These are phyloP conservation scores for Penicillium sp. DNA, from an alignment of 2,329 filamentous ascomycete genomes.

Conservation along the genomic window DNA sequence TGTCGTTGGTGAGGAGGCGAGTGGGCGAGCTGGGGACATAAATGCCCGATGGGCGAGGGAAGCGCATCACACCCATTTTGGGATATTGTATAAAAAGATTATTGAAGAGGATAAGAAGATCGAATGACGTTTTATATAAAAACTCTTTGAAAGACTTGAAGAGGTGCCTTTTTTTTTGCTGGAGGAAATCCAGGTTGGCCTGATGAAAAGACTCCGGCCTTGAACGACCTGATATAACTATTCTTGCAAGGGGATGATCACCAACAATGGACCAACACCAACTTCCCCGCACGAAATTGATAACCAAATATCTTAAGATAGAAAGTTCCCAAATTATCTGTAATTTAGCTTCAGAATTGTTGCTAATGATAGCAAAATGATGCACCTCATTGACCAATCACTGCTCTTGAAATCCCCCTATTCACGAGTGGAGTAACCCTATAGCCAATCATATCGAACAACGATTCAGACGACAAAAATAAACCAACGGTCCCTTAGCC, in stretches of 20 bases:
- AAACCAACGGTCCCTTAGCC: slow-evolving; percentile 24
- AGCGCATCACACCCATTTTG: slow-evolving; percentile 45
- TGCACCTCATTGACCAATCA: slow-evolving; percentile 21
- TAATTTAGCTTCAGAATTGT: slow-evolving; percentile 23
- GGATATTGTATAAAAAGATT: neutral
- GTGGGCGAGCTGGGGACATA: slow-evolving; percentile 44
- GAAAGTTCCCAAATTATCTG: slow-evolving; percentile 24
- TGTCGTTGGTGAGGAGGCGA: slow-evolving; percentile 46
- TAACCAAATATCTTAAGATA: slow-evolving; percentile 16
- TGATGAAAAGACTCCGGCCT: neutral
- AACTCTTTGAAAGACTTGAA: slow-evolving; percentile 6
- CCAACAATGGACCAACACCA: slow-evolving; percentile 7
- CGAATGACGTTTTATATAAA: neutral
- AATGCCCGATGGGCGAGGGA: slow-evolving; percentile 44
- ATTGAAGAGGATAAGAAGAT: neutral
- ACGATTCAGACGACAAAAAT: slow-evolving; percentile 24
- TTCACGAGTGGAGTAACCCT: neutral
- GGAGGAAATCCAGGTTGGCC: slow-evolving; percentile 6
- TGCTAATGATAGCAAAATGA: slow-evolving; percentile 33
- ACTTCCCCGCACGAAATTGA: slow-evolving; percentile 24
- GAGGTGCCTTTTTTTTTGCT: slow-evolving; percentile 10
- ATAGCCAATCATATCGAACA: slow-evolving; percentile 16
- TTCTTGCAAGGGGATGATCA: neutral
- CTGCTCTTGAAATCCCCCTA: neutral
- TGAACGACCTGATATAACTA: slow-evolving; percentile 27